A percentile compares a stretch with the other conserved stretches of the same genome.
These are phyloP conservation scores for Komagataea norvegica DNA, from an alignment of 1,139 yeast species.

Conservation along the genomic window DNA sequence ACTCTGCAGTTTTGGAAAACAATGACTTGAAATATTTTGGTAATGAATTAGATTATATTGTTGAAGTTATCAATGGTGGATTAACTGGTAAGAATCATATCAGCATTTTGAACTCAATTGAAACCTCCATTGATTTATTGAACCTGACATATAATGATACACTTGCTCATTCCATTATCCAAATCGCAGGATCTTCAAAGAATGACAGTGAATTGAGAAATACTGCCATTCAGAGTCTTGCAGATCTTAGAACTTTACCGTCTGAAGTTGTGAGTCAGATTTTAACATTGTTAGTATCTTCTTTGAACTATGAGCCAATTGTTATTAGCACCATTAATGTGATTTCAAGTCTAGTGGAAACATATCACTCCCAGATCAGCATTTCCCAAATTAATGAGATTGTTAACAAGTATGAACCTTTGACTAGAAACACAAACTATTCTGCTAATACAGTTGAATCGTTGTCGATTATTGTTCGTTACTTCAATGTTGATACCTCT, in stretches of 20 bases:
- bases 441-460: slow-evolving; percentile 21
- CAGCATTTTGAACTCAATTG: slow-evolving; percentile 47
- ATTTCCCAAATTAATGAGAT: slow-evolving; percentile 14
- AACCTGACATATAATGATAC: slow-evolving; percentile 24
- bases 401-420: slow-evolving; percentile 14
- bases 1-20: slow-evolving; percentile 27
- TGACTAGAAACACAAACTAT: slow-evolving; percentile 15
- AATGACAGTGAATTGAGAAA: slow-evolving; percentile 27
- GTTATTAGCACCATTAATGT: slow-evolving; percentile 34
- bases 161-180: slow-evolving; percentile 22
- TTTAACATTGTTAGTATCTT: slow-evolving; percentile 24
- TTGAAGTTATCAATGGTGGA: slow-evolving; percentile 40
- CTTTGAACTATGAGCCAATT: slow-evolving; percentile 37
- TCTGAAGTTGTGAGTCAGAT: slow-evolving; percentile 20
- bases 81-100: slow-evolving; percentile 45
- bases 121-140: slow-evolving; percentile 37
- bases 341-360: slow-evolving; percentile 28
- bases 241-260: slow-evolving; percentile 22
- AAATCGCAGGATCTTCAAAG: slow-evolving; percentile 22
- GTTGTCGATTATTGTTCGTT: slow-evolving; percentile 17
- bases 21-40: slow-evolving; percentile 30
- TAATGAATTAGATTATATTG: slow-evolving; percentile 26
- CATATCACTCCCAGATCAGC: slow-evolving; percentile 16
- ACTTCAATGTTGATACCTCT: slow-evolving; percentile 16
- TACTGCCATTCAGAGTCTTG: slow-evolving; percentile 22